Percentiles rank a stretch among this genome's conserved stretches.
phyloP scores from a whole-genome alignment of 441 rosid species.

The Arabidopsis hybrid region DNA sequence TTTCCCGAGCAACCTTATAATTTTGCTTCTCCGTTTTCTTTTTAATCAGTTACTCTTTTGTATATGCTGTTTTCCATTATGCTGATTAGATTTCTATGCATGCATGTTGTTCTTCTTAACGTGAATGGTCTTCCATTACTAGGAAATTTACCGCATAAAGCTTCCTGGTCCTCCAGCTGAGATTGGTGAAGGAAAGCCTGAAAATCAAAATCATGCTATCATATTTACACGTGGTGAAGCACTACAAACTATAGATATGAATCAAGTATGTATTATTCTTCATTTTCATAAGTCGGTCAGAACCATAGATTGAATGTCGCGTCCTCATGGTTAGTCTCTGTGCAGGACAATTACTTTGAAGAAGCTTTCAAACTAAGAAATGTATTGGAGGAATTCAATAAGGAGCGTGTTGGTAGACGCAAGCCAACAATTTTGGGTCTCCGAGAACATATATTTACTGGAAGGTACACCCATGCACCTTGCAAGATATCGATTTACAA shows the following conservation, averaged over 20 bases:
- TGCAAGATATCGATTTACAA: neutral
- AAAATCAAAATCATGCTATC: slow-evolving; percentile 98
- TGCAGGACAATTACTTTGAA: slow-evolving; percentile 98
- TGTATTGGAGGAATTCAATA: slow-evolving; percentile 79
- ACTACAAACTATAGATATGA: slow-evolving; percentile 98
- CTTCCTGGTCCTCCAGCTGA: slow-evolving; percentile 96
- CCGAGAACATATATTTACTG: slow-evolving; percentile 92
- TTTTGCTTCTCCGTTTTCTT: neutral
- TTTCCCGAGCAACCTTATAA: slow-evolving; percentile 9
- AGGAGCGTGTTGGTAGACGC: slow-evolving; percentile 58
- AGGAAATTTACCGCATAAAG: slow-evolving; percentile 99
- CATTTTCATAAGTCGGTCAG: slow-evolving; percentile 26
- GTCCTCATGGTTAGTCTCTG: slow-evolving; percentile 37
- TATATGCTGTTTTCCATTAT: neutral
- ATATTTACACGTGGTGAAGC: slow-evolving; percentile 99
- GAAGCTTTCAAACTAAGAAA: slow-evolving; percentile 99
- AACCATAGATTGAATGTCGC: slow-evolving; percentile 10
- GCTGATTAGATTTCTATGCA: slow-evolving; percentile 18
- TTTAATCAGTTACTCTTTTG: neutral
- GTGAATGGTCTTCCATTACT: slow-evolving; percentile 32
- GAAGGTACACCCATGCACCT: slow-evolving; percentile 22
- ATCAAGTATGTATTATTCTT: slow-evolving; percentile 71
- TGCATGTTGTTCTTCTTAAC: slow-evolving; percentile 21
- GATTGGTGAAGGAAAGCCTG: slow-evolving; percentile 99
- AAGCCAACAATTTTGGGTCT: slow-evolving; percentile 91